Percentiles rank a stretch among this genome's conserved stretches.
These are phyloP conservation scores for Aquilaria malaccensis DNA, from an alignment of 345 rosid species.

Conservation along the genomic window DNA sequence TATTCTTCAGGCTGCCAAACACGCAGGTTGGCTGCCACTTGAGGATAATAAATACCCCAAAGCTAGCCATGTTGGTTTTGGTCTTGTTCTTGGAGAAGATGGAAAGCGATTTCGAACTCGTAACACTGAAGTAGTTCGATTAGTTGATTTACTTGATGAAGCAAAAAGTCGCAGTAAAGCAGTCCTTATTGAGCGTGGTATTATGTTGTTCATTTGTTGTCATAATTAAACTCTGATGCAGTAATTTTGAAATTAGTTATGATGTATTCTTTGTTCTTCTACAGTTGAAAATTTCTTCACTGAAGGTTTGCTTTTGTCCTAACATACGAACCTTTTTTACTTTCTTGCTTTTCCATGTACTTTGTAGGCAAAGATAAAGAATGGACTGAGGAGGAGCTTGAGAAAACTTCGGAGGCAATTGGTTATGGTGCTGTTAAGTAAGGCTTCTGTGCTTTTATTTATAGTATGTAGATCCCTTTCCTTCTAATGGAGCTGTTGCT, in stretches of 20 bases:
- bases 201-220: slow-evolving; percentile 10
- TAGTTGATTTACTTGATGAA: slow-evolving; percentile 94
- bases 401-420: slow-evolving; percentile 84
- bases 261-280: background rate
- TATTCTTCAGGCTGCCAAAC: slow-evolving; percentile 67
- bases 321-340: too few relatives aligned
- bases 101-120: slow-evolving; percentile 91
- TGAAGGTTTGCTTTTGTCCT: too few relatives aligned
- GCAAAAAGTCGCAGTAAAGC: slow-evolving; percentile 79
- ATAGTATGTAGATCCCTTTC: too few relatives aligned
- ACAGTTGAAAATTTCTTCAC: too few relatives aligned
- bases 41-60: slow-evolving; percentile 50
- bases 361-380: slow-evolving; percentile 72
- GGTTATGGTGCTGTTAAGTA: slow-evolving; percentile 99
- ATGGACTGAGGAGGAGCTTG: slow-evolving; percentile 85
- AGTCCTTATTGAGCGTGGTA: slow-evolving; percentile 83
- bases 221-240: slow-evolving; percentile 6
- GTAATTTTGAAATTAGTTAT: background rate
- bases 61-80: slow-evolving; percentile 85
- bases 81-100: slow-evolving; percentile 95
- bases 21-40: slow-evolving; percentile 84
- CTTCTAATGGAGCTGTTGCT: too few relatives aligned
- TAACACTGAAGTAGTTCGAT: slow-evolving; percentile 73
- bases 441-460: slow-evolving; percentile 19
- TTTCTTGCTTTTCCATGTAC: background rate